Evolutionary conservation across 306 rosid genomes (phyloP), one percentile per base, ranked within the genome.

Genomic region (Elaeagnus macrophylla): DNA sequence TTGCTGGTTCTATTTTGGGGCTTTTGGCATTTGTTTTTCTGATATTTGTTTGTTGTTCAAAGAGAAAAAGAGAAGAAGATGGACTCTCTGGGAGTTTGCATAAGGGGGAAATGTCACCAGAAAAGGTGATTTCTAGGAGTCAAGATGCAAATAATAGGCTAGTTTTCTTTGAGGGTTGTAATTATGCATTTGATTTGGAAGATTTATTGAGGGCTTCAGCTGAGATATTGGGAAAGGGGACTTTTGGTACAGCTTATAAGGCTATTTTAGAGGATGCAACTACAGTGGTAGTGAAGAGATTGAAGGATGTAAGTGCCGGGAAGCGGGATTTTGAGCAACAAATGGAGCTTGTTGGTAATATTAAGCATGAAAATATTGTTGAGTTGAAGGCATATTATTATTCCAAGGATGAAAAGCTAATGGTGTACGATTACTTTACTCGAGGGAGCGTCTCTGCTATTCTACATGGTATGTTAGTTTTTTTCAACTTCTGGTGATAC

Each of bases 161-260:
- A 59, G 75, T 73, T 46, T 89, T 89, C 84, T 89, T 89, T 61
- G 97, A 82, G 73, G 93, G 83, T 13, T 89, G 84, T 51, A 72
- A 64, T 47, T 82, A 85, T 58, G 84, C 93, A 10, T 85, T 85
- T 77, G 97, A 89, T 68, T 75, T 89, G 85, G 97, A 89, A 76
- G 97, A 89, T 77, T 75, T 89, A 52, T 57, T 89, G 66, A 80
- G 93, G 74, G 97, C 97, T 58, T 89, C 97, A 39, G 97, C 95
- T 47, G 97, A 89, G 79, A 86, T 89, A 11, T 64, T 89, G 16
- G 97, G 95, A 7, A 89, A 89, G 77, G 95, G 97, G 55, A 83
- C 93, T 9, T 89, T 82, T 73, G 97, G 97, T 32, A 82, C 84
- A 14, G 89, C 97, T 0, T 89, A 89, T 44, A 89, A 73, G 70